These are phyloP conservation scores for Tilletia setariae DNA, from an alignment of 1,284 basidiomycete species.

Conservation along the genomic window DNA sequence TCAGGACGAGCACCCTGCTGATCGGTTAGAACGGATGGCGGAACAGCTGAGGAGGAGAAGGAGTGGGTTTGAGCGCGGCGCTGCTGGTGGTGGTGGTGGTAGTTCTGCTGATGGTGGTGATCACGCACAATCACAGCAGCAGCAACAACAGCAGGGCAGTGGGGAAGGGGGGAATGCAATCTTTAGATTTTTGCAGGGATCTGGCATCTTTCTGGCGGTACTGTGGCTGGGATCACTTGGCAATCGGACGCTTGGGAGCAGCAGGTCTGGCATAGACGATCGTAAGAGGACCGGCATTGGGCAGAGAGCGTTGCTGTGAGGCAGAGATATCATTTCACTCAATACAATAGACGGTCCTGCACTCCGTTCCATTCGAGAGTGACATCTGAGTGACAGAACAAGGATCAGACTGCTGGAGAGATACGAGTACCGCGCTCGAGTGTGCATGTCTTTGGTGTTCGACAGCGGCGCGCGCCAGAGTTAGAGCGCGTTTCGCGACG, in stretches of 20 bases:
- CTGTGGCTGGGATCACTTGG: neutral
- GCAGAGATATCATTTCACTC: too few relatives aligned
- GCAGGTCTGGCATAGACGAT: neutral
- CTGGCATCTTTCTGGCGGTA: neutral
- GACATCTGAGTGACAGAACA: too few relatives aligned
- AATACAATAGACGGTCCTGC: too few relatives aligned
- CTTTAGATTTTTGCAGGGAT: neutral
- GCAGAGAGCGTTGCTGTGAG: too few relatives aligned
- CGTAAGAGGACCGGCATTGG: neutral
- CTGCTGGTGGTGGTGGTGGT: neutral
- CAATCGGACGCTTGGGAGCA: neutral
- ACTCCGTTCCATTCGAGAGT: too few relatives aligned
- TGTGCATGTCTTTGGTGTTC: too few relatives aligned
- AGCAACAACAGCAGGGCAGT: neutral
- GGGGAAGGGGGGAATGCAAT: neutral
- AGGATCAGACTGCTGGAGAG: too few relatives aligned
- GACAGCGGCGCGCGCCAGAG: too few relatives aligned
- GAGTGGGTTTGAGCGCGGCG: neutral
- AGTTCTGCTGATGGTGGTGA: neutral
- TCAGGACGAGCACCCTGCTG: constrained; percentile 6
- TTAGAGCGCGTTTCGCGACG: too few relatives aligned
- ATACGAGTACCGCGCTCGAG: too few relatives aligned
- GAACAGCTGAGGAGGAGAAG: neutral
- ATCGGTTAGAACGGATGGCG: constrained; percentile 8
- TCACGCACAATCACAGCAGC: neutral